phyloP scores from a whole-genome alignment of 2,329 filamentous ascomycete genomes.

The Zymoseptoria crescenta region DNA sequence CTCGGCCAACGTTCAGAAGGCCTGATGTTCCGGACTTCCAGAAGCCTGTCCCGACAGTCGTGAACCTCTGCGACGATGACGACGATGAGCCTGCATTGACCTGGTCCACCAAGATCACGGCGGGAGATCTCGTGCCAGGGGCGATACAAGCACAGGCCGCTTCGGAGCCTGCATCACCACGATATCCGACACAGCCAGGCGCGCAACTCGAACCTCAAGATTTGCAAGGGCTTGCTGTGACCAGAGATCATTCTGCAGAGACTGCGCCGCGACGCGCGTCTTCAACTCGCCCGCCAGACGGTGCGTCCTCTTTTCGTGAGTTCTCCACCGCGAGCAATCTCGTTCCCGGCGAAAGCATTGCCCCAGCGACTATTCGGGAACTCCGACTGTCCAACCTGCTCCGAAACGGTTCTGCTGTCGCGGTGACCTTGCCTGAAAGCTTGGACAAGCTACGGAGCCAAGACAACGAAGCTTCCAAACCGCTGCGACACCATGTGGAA shows the following conservation, averaged over 20 bases:
- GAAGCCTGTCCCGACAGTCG: background rate
- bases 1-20: background rate
- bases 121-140: background rate
- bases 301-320: background rate
- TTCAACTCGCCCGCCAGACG: background rate
- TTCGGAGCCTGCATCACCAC: background rate
- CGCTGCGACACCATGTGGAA: background rate
- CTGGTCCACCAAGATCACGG: background rate
- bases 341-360: conserved; percentile 7
- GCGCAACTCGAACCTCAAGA: conserved; percentile 4
- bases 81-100: background rate
- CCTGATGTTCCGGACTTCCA: background rate
- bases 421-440: background rate
- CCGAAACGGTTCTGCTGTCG: background rate
- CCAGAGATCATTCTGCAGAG: background rate
- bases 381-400: background rate
- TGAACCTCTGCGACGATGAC: background rate
- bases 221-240: background rate
- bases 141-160: background rate
- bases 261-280: background rate
- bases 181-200: background rate
- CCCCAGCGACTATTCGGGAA: background rate
- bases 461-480: background rate
- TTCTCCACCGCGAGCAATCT: background rate
- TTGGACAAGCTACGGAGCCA: background rate